A percentile compares a stretch with the other conserved stretches of the same genome.
Evolutionary conservation across 2,329 filamentous ascomycete genomes (phyloP).

Genomic region (Reticulascus tulasneorum): DNA sequence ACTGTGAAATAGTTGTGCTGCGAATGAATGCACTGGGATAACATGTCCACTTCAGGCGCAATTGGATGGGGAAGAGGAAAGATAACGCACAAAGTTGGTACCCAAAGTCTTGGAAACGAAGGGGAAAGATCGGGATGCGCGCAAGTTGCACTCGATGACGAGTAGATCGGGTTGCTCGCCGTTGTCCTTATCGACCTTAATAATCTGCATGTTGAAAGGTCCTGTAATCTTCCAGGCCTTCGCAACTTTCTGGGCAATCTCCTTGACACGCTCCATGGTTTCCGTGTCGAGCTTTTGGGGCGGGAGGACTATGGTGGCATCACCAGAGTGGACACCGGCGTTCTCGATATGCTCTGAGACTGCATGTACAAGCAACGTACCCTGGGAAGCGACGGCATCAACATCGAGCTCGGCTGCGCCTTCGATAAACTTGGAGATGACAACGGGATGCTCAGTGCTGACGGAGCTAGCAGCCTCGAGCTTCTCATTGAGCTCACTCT

Average conservation of each 20-base stretch:
- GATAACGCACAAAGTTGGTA: constrained; percentile 93
- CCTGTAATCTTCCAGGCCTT: constrained; percentile 96
- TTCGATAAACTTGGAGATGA: constrained; percentile 98
- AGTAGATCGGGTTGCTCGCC: constrained; percentile 76
- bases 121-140: constrained; percentile 95
- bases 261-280: constrained; percentile 85
- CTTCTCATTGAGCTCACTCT: constrained; percentile 91
- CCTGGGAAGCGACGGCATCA: constrained; percentile 83
- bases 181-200: constrained; percentile 78
- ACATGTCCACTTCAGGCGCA: too few species aligned
- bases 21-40: too few species aligned
- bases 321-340: constrained; percentile 95
- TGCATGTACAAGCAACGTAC: constrained; percentile 85
- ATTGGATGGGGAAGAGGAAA: too few species aligned
- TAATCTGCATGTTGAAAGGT: constrained; percentile 99
- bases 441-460: constrained; percentile 93
- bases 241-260: constrained; percentile 92
- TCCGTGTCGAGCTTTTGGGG: constrained; percentile 73
- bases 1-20: too few species aligned
- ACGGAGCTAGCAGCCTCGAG: constrained; percentile 85
- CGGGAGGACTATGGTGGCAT: constrained; percentile 90
- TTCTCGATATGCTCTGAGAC: constrained; percentile 95
- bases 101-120: constrained; percentile 97
- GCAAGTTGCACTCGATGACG: constrained; percentile 97
- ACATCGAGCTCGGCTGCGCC: constrained; percentile 95